Conservation (phyloP, 202 grass and related monocot genomes). For the Schoenoplectus triqueter region DNA sequence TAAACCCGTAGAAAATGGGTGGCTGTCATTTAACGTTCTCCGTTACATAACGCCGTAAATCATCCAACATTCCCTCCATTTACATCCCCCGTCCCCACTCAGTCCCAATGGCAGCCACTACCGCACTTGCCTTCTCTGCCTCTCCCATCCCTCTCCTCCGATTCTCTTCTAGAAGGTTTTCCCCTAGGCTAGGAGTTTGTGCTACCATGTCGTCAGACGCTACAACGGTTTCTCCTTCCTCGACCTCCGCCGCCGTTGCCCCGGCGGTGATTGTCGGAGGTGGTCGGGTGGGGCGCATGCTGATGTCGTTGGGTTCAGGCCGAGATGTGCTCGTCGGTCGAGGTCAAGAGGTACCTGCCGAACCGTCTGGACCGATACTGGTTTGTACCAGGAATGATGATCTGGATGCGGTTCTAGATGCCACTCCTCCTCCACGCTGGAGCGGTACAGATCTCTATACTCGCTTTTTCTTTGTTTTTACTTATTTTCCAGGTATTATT, state of each 20-base stretch:
- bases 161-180: constrained; percentile 13
- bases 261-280: constrained; percentile 76
- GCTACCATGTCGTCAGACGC: constrained; percentile 43
- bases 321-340: constrained; percentile 68
- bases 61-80: constrained; percentile 30
- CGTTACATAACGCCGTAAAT: constrained; percentile 17
- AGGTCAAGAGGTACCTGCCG: constrained; percentile 57
- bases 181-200: constrained; percentile 14
- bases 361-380: constrained; percentile 61
- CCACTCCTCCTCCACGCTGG: constrained; percentile 77
- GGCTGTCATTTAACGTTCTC: constrained; percentile 42
- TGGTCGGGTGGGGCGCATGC: constrained; percentile 63
- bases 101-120: constrained; percentile 46
- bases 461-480: neutral
- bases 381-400: constrained; percentile 98
- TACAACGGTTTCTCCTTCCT: constrained; percentile 35
- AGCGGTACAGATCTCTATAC: constrained; percentile 52
- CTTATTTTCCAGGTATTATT: neutral
- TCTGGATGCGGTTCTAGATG: constrained; percentile 79
- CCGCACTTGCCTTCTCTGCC: constrained; percentile 44
- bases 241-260: constrained; percentile 43
- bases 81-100: neutral
- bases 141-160: constrained; percentile 19
- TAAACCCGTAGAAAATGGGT: constrained; percentile 24
- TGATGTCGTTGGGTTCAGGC: constrained; percentile 61